Evolutionary conservation across 2,329 filamentous ascomycete species (phyloP).

Genomic region (Fusarium graminum): DNA sequence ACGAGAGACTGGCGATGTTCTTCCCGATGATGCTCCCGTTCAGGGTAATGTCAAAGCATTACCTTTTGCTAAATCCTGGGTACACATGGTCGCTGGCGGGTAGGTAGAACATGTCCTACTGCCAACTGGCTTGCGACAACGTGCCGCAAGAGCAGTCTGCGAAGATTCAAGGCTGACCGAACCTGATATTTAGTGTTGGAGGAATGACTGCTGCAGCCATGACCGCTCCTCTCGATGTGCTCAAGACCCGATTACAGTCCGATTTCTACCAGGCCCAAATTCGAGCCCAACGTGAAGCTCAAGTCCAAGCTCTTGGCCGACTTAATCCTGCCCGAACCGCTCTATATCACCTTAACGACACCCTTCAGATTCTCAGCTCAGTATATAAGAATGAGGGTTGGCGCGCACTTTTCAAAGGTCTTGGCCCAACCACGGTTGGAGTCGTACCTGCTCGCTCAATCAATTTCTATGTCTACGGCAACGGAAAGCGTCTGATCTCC

Average conservation of each 20-base stretch:
- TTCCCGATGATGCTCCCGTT: conserved; percentile 58
- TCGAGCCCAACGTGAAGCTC: conserved; percentile 72
- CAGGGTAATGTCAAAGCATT: conserved; percentile 55
- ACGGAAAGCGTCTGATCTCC: conserved; percentile 85
- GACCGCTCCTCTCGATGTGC: conserved; percentile 93
- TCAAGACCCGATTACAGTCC: conserved; percentile 93
- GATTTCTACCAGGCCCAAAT: conserved; percentile 94
- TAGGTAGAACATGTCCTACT: conserved; percentile 59
- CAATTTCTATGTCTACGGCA: conserved; percentile 95
- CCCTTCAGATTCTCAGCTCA: conserved; percentile 83
- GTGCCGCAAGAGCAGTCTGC: background rate
- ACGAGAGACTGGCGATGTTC: conserved; percentile 70
- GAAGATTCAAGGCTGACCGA: conserved; percentile 31
- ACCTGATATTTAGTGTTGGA: conserved; percentile 70
- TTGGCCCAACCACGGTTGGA: conserved; percentile 90
- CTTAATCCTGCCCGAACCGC: conserved; percentile 76
- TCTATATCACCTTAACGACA: conserved; percentile 83
- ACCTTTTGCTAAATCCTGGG: conserved; percentile 82
- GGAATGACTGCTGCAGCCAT: conserved; percentile 93
- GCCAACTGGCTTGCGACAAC: conserved; percentile 4
- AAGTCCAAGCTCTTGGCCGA: conserved; percentile 60
- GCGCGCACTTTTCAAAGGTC: conserved; percentile 90
- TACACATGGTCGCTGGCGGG: conserved; percentile 92
- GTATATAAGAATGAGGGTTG: conserved; percentile 87
- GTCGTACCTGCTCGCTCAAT: conserved; percentile 91